These are phyloP conservation scores for Fallopia convolvulus DNA, from an alignment of 148 eudicot species.

Conservation along the genomic window DNA sequence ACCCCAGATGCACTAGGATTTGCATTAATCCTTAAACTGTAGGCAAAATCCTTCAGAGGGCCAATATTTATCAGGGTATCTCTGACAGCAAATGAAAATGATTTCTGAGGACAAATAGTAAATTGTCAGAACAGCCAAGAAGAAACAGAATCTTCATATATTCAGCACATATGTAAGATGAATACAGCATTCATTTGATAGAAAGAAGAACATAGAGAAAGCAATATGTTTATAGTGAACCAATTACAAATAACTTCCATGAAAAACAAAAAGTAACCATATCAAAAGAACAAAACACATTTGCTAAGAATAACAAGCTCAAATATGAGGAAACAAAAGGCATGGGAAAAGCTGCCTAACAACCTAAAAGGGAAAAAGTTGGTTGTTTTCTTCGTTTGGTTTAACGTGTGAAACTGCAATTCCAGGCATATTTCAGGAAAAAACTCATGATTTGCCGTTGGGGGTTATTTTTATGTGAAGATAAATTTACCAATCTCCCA, in stretches of 20 bases:
- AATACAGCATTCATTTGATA: not conserved
- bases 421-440: too few relatives aligned
- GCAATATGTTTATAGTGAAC: not conserved
- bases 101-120: conserved; percentile 53
- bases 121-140: not conserved
- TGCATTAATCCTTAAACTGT: conserved; percentile 86
- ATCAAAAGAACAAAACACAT: not conserved
- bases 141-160: not conserved
- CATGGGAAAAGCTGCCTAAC: not conserved
- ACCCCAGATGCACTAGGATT: conserved; percentile 69
- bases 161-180: not conserved
- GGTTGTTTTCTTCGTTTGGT: not conserved
- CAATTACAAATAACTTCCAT: not conserved
- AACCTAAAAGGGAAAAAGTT: not conserved
- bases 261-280: not conserved
- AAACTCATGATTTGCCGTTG: too few relatives aligned
- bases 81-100: conserved; percentile 84
- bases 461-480: too few relatives aligned
- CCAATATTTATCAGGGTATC: conserved; percentile 89
- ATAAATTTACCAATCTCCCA: too few relatives aligned
- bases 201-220: not conserved
- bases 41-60: conserved; percentile 82
- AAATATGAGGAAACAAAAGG: not conserved
- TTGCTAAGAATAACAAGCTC: not conserved
- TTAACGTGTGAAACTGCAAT: too few relatives aligned